These are phyloP conservation scores for Platismatia glauca DNA, from an alignment of 495 filamentous ascomycete species.

Conservation along the genomic window DNA sequence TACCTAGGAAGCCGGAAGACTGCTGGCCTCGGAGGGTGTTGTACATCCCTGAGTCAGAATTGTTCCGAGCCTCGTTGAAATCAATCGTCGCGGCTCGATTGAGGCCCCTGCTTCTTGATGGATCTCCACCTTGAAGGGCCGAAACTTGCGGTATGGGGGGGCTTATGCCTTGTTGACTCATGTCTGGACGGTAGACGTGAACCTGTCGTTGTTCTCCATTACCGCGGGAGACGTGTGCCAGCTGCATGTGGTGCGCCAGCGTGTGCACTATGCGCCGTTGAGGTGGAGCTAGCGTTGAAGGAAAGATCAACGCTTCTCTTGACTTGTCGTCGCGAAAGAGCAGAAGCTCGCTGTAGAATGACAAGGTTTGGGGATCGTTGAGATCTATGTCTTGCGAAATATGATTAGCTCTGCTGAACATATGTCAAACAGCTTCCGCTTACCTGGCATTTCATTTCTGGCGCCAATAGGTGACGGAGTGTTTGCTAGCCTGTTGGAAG, in stretches of 20 bases:
- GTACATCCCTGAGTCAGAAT: constrained; percentile 55
- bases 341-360: constrained; percentile 79
- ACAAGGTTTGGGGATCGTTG: constrained; percentile 80
- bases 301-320: constrained; percentile 77
- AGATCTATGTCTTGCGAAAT: constrained; percentile 63
- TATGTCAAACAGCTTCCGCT: constrained; percentile 22
- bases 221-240: constrained; percentile 82
- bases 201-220: constrained; percentile 78
- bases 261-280: constrained; percentile 88
- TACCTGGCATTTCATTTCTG: constrained; percentile 55
- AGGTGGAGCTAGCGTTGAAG: constrained; percentile 64
- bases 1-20: constrained; percentile 63
- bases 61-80: constrained; percentile 78
- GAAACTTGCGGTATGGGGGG: constrained; percentile 53
- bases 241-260: constrained; percentile 86
- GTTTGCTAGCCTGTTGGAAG: constrained; percentile 57
- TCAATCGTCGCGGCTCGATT: constrained; percentile 97
- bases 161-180: constrained; percentile 52
- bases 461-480: constrained; percentile 65
- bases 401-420: constrained; percentile 4
- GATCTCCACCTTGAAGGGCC: constrained; percentile 58
- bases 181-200: constrained; percentile 67
- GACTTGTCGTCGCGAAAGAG: constrained; percentile 73
- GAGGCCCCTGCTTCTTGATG: constrained; percentile 60
- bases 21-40: constrained; percentile 65